A percentile compares a stretch with the other conserved stretches of the same genome.
Conservation (phyloP, 148 eudicot species). For the Mesembryanthemum crystallinum region DNA sequence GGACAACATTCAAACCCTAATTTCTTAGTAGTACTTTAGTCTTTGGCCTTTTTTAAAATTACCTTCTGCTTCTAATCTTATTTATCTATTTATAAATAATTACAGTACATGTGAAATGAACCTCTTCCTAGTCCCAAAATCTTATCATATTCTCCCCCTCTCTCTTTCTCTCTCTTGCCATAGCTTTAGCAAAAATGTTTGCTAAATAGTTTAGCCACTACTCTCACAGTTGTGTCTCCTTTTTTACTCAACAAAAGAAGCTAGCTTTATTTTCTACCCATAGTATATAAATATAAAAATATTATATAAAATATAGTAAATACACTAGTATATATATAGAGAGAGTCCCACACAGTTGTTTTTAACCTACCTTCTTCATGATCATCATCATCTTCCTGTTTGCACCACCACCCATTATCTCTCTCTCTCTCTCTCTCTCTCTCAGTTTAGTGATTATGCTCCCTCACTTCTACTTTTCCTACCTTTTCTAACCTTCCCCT, state of each 20-base stretch:
- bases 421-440: background rate
- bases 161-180: constrained; percentile 14
- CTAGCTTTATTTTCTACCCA: constrained; percentile 6
- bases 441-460: constrained; percentile 22
- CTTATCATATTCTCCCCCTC: constrained; percentile 1
- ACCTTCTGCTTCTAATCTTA: background rate
- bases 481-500: constrained; percentile 13
- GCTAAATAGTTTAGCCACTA: too few relatives aligned
- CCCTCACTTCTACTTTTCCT: constrained; percentile 17
- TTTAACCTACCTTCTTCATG: constrained; percentile 31
- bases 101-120: constrained; percentile 14
- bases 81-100: background rate
- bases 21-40: constrained; percentile 41
- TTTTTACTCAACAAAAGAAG: background rate
- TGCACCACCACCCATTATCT: too few relatives aligned
- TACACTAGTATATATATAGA: constrained; percentile 18
- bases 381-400: constrained; percentile 34
- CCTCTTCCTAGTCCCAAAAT: background rate
- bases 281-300: too few relatives aligned
- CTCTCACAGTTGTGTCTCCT: background rate
- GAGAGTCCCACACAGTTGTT: constrained; percentile 29
- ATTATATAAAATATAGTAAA: background rate
- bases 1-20: constrained; percentile 48
- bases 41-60: constrained; percentile 27
- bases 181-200: constrained; percentile 2